Percentiles rank a stretch among this genome's conserved stretches.
Evolutionary conservation across 164 flowering plant genomes (phyloP).

Genomic region (Aristolochia californica): DNA sequence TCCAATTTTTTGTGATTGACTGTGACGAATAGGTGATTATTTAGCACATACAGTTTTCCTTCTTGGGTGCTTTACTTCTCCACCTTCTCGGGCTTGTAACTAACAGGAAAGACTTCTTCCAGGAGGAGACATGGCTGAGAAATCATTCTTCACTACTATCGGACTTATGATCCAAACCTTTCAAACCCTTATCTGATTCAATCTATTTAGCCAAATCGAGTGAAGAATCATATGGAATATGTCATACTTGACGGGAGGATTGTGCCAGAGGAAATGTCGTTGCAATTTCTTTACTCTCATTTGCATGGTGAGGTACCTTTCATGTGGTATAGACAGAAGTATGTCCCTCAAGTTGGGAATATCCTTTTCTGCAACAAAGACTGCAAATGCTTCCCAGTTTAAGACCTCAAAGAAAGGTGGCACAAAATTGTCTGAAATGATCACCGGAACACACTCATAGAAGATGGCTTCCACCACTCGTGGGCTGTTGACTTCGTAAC

Average conservation of each 20-base stretch:
- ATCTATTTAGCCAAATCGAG: conserved; percentile 29
- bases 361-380: conserved; percentile 25
- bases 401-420: conserved; percentile 29
- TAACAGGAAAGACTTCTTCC: too few relatives aligned
- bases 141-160: too few relatives aligned
- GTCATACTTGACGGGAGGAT: conserved; percentile 24
- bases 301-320: conserved; percentile 22
- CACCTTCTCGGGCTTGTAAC: too few relatives aligned
- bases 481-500: conserved; percentile 36
- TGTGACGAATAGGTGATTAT: too few relatives aligned
- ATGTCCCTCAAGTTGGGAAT: conserved; percentile 26
- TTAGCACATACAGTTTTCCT: too few relatives aligned
- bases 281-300: conserved; percentile 22
- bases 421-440: conserved; percentile 32
- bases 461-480: conserved; percentile 30
- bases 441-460: conserved; percentile 33
- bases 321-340: conserved; percentile 20
- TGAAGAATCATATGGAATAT: conserved; percentile 30
- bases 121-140: too few relatives aligned
- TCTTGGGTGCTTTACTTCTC: too few relatives aligned
- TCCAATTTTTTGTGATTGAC: too few relatives aligned
- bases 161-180: too few relatives aligned
- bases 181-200: conserved; percentile 3
- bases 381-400: conserved; percentile 26
- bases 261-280: conserved; percentile 30